phyloP scores from a whole-genome alignment of 2,329 filamentous ascomycete species.

The Colletotrichum theobromicola region DNA sequence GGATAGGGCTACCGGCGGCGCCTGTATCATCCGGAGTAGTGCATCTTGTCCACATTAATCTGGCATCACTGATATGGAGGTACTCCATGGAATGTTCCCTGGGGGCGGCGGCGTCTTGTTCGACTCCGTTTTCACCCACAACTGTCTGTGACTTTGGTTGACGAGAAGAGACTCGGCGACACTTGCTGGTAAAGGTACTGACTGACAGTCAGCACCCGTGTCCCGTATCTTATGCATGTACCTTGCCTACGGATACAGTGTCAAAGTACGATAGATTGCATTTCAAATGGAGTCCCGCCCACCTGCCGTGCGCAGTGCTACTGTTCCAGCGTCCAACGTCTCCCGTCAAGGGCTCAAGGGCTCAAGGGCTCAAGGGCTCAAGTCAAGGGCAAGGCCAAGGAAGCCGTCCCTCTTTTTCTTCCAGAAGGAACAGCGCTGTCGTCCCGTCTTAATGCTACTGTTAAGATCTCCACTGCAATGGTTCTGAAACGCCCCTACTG shows the following conservation, averaged over 20 bases:
- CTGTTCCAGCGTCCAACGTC: background rate
- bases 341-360: background rate
- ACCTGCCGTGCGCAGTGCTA: background rate
- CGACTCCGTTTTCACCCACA: background rate
- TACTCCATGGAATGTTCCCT: background rate
- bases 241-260: background rate
- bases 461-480: slow-evolving; percentile 15
- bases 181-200: no score
- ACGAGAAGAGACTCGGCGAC: background rate
- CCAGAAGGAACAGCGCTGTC: background rate
- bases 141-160: background rate
- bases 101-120: background rate
- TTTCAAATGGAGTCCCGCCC: background rate
- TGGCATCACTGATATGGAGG: background rate
- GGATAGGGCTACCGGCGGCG: background rate
- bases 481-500: slow-evolving; percentile 15
- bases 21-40: background rate
- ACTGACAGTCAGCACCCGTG: background rate
- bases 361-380: no score
- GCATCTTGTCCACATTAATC: background rate
- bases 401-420: background rate
- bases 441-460: background rate
- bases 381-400: background rate
- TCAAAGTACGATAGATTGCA: background rate
- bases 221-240: no score